Conservation (phyloP, 2,329 filamentous ascomycete species). For the Pseudogymnoascus sp. region DNA sequence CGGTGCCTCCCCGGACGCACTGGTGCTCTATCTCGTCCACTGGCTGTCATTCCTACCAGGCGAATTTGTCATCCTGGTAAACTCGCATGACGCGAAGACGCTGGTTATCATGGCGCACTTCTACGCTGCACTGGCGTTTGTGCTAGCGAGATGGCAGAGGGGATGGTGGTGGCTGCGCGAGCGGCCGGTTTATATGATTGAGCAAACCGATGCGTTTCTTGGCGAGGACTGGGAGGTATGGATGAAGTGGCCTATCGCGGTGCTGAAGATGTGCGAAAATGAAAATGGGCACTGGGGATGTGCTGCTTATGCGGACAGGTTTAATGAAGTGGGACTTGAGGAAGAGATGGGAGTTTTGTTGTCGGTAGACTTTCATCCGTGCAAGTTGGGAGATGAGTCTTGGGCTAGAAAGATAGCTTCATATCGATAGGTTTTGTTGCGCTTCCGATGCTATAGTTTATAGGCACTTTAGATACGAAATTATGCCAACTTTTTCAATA, state of each 20-base stretch:
- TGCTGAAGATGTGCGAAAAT: not conserved
- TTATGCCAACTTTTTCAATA: not conserved
- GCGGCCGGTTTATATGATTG: slow-evolving; percentile 18
- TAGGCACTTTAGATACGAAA: not conserved
- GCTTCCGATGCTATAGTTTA: not conserved
- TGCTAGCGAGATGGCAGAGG: slow-evolving; percentile 11
- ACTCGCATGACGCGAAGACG: slow-evolving; percentile 14
- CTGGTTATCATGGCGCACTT: slow-evolving; percentile 17
- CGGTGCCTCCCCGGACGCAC: slow-evolving; percentile 12
- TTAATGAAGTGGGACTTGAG: not conserved
- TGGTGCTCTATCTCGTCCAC: slow-evolving; percentile 16
- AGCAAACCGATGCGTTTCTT: slow-evolving; percentile 15
- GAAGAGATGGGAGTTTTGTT: slow-evolving; percentile 1
- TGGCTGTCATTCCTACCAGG: slow-evolving; percentile 17
- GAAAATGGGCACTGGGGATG: not conserved
- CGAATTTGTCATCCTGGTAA: slow-evolving; percentile 14
- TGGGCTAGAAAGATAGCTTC: not conserved
- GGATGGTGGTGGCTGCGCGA: slow-evolving; percentile 19
- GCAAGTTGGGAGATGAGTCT: slow-evolving; percentile 2
- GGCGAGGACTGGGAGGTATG: slow-evolving; percentile 14
- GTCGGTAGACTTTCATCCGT: not conserved
- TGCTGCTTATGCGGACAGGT: not conserved
- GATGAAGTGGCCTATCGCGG: slow-evolving; percentile 16
- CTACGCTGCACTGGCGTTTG: slow-evolving; percentile 17
- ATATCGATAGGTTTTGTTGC: not conserved